Evolutionary conservation across 768 basidiomycete species (phyloP), one percentile per base, ranked within the genome.

Genomic region (Boletus speciosus): DNA sequence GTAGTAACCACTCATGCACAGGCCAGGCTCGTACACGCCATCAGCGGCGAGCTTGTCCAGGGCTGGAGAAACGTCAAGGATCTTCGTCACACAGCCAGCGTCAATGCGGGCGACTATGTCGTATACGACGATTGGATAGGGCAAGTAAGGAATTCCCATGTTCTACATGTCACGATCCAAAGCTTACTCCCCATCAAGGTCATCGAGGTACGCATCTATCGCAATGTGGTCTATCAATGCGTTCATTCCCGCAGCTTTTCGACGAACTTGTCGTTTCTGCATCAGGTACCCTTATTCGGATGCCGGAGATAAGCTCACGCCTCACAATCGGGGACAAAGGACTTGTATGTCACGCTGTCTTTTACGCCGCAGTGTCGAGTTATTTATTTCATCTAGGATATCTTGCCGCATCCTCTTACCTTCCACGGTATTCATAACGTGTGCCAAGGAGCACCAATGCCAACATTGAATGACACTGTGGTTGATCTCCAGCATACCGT

Each of bases 71-170:
- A 77, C 10, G 61, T 76, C 52, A 73, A 78, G 37, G 83, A 88
- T 46, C 66, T 93, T 25, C 77, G 81, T 59, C 75, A 76, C 23
- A 76, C 79, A 25, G 71, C 76, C 32, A 80, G 84, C 29, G 78
- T 88, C 25, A 88, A 88, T 54, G 77, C 88, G 37, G 86, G 88
- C 6, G 91, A 94, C 69, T 90, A 86, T 73, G 90, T 95, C 45
- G 74, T 85, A 16, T 83, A 84, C 63, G 81, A 88, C 60, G 83
- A 92, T 67, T 97, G 94, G 93, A 75, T 96, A 63, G 93, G 93
- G 49, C 90, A 93, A 78, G 90, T 90, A 67, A 66, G 81, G 36
- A 38, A 39, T 49, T n/a, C 31, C 54, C 56, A 54, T 53, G 23
- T 53, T 55, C 45, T 53, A 8, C 48, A 36, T 47, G 19, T 39